Evolutionary conservation across 2,329 filamentous ascomycete species (phyloP).

Genomic region (Venturia carpophila): DNA sequence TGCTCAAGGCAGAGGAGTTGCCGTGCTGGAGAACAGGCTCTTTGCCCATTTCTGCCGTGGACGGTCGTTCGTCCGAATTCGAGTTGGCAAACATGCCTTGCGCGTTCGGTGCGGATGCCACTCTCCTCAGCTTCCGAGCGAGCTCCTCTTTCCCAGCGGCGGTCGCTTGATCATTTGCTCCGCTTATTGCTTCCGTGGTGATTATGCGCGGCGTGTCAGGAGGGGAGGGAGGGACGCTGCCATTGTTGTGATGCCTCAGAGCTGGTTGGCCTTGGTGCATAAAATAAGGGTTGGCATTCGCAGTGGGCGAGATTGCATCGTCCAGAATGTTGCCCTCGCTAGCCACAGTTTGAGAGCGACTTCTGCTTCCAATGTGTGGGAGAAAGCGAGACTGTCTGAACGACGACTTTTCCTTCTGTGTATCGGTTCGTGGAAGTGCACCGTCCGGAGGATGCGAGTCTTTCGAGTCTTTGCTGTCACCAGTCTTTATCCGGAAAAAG

Average conservation of each 20-base stretch:
- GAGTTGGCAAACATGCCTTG: constrained; percentile 72
- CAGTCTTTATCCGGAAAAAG: constrained; percentile 57
- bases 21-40: constrained; percentile 61
- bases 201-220: constrained; percentile 74
- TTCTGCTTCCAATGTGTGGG: constrained; percentile 68
- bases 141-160: constrained; percentile 86
- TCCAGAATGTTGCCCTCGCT: constrained; percentile 90
- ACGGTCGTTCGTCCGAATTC: constrained; percentile 58
- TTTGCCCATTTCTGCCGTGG: constrained; percentile 79
- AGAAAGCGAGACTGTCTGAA: constrained; percentile 86
- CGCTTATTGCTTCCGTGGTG: constrained; percentile 54
- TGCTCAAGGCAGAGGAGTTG: constrained; percentile 44
- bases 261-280: constrained; percentile 90
- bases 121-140: constrained; percentile 82
- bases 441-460: constrained; percentile 7
- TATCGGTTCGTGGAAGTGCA: not conserved
- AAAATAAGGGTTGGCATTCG: constrained; percentile 94
- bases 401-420: constrained; percentile 46
- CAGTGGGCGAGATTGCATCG: constrained; percentile 82
- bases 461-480: constrained; percentile 28
- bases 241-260: constrained; percentile 88
- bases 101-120: constrained; percentile 93
- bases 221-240: constrained; percentile 84
- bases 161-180: constrained; percentile 56
- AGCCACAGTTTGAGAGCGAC: constrained; percentile 81